Evolutionary conservation across 176 grass and related monocot genomes (phyloP), one percentile per base, ranked within the genome.

Genomic region (Cocos nucifera): DNA sequence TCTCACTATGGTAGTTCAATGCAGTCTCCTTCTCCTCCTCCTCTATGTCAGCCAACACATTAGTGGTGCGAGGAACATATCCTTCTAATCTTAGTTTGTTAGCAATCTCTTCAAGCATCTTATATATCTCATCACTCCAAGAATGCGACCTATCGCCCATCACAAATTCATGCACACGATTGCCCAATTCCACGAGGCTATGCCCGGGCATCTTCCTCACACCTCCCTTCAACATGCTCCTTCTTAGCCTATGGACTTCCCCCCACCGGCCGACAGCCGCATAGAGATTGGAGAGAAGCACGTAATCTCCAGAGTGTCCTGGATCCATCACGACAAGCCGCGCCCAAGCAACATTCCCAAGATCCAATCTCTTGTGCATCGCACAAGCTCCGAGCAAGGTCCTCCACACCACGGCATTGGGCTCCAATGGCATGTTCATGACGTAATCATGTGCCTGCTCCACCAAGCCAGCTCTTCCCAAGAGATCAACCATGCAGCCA

Each of bases 401-500:
- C 65, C 86, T 73, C 90, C 90, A 95, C 29, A 95, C 64, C 17
- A 89, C 77, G 0, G 68, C 83, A 29, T 83, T 89, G 8, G 86
- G 83, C 58, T 87, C 71, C 65, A 78, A 39, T 7, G 86, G 82
- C 90, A 95, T 86, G 49, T 73, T 84, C 21, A 48, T 49, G 16
- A 89, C 87, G 75, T 95, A 89, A 71, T 89, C 16, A 19, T 84
- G 80, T 4, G 90, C 86, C 63, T 87, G 67, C 23, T 95, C 56
- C 2, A 95, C 90, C 71, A 67, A 64, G 17, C 90, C 86, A 49
- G 79, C 71, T 78, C 90, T 82, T 15, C 83, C 86, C 29, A 95
- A 72, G 16, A 95, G 73, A 67, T 95, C 86, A 22, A 89, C 82
- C 83, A 95, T 95, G 66, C 90, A 95, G 22, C 90, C 83, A 30